Percentiles rank a stretch among this genome's conserved stretches.
Evolutionary conservation across 2,329 filamentous ascomycete species (phyloP).

Genomic region (Alternaria sp.): DNA sequence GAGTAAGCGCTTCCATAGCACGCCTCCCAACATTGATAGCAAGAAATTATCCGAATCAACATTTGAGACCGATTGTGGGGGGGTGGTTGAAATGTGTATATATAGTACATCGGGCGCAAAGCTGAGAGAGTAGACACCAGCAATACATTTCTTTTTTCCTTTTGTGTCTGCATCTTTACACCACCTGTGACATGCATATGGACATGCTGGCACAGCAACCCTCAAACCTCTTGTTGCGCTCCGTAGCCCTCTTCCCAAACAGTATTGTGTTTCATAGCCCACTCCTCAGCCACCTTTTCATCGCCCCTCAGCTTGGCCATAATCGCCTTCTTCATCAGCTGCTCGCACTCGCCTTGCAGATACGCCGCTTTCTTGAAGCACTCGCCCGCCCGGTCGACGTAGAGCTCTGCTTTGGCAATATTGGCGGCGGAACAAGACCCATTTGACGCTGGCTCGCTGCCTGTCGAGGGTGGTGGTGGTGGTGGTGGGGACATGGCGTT

Average conservation of each 20-base stretch:
- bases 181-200: conserved; percentile 1
- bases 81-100: conserved; percentile 31
- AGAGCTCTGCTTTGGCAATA: conserved; percentile 45
- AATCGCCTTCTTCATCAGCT: conserved; percentile 82
- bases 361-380: conserved; percentile 72
- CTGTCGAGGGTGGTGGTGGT: too few species aligned
- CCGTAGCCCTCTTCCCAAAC: conserved; percentile 44
- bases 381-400: conserved; percentile 49
- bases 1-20: conserved; percentile 58
- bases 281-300: conserved; percentile 48
- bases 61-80: conserved; percentile 10
- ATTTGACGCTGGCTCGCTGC: conserved; percentile 15
- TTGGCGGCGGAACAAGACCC: conserved; percentile 31
- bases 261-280: conserved; percentile 49
- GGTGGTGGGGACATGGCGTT: not conserved
- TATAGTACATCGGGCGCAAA: conserved; percentile 35
- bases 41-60: conserved; percentile 6
- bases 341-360: conserved; percentile 74
- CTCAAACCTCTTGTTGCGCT: conserved; percentile 5
- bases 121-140: conserved; percentile 36
- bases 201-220: not conserved
- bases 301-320: conserved; percentile 72
- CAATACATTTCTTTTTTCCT: conserved; percentile 39
- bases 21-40: conserved; percentile 12
- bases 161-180: conserved; percentile 34